These are phyloP conservation scores for Coemansia reversa DNA, from an alignment of 192 early-diverging fungal genomes.

Conservation along the genomic window DNA sequence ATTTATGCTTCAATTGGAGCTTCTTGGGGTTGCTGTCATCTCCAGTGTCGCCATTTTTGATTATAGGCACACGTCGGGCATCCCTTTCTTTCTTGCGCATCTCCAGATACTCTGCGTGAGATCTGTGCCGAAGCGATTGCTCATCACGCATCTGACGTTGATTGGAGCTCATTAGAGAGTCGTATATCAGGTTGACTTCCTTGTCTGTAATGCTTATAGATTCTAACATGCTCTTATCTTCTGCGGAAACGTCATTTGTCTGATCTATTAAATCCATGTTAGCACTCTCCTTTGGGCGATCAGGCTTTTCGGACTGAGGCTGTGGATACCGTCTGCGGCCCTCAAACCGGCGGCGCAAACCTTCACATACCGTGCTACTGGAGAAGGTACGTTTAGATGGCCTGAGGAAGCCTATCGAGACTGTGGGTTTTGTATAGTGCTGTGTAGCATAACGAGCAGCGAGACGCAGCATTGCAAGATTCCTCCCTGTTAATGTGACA, in stretches of 20 bases:
- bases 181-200: slow-evolving; percentile 44
- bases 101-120: slow-evolving; percentile 33
- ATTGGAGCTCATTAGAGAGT: slow-evolving; percentile 35
- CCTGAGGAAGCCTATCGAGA: slow-evolving; percentile 2
- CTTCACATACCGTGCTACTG: slow-evolving; percentile 3
- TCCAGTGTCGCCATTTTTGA: neutral
- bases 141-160: slow-evolving; percentile 31
- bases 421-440: neutral
- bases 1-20: neutral
- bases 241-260: slow-evolving; percentile 2
- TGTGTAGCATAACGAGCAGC: slow-evolving; percentile 9
- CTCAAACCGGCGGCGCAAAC: slow-evolving; percentile 24
- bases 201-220: slow-evolving; percentile 39
- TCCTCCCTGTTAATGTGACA: neutral
- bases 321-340: slow-evolving; percentile 40
- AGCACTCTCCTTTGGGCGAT: slow-evolving; percentile 27
- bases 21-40: neutral
- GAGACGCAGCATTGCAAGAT: slow-evolving; percentile 29
- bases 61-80: neutral
- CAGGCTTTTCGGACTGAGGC: slow-evolving; percentile 16
- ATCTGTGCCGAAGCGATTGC: slow-evolving; percentile 44
- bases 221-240: slow-evolving; percentile 13
- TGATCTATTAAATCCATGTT: slow-evolving; percentile 17
- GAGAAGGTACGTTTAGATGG: neutral
- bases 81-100: slow-evolving; percentile 22